Evolutionary conservation across 78 protist species (phyloP).

Genomic region (slime mould (Dictyostelium discoideum)): DNA sequence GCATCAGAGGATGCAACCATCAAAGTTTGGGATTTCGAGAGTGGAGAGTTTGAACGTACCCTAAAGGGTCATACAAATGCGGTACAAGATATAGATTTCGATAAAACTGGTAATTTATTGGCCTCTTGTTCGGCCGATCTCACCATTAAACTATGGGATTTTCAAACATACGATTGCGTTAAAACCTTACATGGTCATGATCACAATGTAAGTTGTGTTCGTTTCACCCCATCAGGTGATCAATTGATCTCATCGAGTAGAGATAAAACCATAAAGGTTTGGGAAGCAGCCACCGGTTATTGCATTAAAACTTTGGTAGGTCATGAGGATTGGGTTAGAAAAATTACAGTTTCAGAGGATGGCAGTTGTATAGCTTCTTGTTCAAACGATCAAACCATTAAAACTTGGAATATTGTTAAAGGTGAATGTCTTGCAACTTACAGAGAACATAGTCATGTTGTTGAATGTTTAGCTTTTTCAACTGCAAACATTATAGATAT

Average conservation of each 20-base stretch:
- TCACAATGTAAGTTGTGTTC: conserved; percentile 88
- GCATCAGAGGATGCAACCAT: conserved; percentile 90
- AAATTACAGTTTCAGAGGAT: conserved; percentile 41
- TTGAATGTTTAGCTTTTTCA: conserved; percentile 90
- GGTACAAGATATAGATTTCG: conserved; percentile 88
- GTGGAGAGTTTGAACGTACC: conserved; percentile 91
- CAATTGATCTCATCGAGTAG: conserved; percentile 84
- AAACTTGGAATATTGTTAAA: conserved; percentile 83
- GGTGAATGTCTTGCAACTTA: conserved; percentile 81
- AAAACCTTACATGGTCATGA: conserved; percentile 91
- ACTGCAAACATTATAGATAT: conserved; percentile 67
- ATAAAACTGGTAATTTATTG: conserved; percentile 73
- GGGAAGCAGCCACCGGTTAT: conserved; percentile 90
- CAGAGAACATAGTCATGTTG: conserved; percentile 89
- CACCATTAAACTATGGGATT: conserved; percentile 92
- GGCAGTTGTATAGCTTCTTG: conserved; percentile 73
- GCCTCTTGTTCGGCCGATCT: conserved; percentile 89
- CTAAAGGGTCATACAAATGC: conserved; percentile 92
- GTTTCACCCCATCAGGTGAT: conserved; percentile 86
- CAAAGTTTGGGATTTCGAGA: conserved; percentile 92
- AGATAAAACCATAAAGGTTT: conserved; percentile 86
- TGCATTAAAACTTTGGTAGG: conserved; percentile 85
- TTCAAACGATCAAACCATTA: conserved; percentile 85
- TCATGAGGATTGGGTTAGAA: conserved; percentile 93
- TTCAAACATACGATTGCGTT: conserved; percentile 29